Evolutionary conservation across 805 yeast species (phyloP), one percentile per base, ranked within the genome.

Genomic region (Nakazawaea wickerhamii): DNA sequence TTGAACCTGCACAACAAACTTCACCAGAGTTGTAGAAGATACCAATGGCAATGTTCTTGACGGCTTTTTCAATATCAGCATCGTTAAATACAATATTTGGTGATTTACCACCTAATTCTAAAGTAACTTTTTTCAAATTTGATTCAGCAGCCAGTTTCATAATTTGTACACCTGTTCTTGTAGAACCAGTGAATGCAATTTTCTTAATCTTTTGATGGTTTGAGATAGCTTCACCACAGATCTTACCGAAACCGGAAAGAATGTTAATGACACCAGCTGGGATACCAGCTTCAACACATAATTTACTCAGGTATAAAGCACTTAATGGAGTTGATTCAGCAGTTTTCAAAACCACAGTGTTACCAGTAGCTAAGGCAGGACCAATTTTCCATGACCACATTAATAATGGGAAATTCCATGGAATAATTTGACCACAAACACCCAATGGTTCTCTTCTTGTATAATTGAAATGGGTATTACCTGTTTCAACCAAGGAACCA

Each of bases 21-120:
- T 91, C 96, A 67, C 98, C 98, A 58, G 90, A 81, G 74, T 90
- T 90, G 76, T 77, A 87, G 74, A 82, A 87, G 58, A 90, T 89
- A 64, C 96, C 96, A 44, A 74, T 61, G 45, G 84, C 74, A 52
- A 88, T 80, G 73, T 80, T 77, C 53, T 81, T 73, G 40, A 86
- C 83, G 40, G 96, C 85, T 57, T 73, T 71, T 44, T 82, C 79
- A 46, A 90, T 60, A 62, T 90, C 79, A 44, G 91, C 90, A 60
- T 90, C 97, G 57, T 82, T 81, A 59, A 84, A 88, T 38, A 90
- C 81, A 53, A 90, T 79, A 65, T 84, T 81, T 57, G 98, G 96
- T 26, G 96, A 89, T 71, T 90, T 90, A 61, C 98, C 98, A 60
- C 98, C 98, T 56, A 89, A 79, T 71, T 90, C 98, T 60, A 90